These are phyloP conservation scores for Heritiera littoralis DNA, from an alignment of 345 rosid genomes.

Conservation along the genomic window DNA sequence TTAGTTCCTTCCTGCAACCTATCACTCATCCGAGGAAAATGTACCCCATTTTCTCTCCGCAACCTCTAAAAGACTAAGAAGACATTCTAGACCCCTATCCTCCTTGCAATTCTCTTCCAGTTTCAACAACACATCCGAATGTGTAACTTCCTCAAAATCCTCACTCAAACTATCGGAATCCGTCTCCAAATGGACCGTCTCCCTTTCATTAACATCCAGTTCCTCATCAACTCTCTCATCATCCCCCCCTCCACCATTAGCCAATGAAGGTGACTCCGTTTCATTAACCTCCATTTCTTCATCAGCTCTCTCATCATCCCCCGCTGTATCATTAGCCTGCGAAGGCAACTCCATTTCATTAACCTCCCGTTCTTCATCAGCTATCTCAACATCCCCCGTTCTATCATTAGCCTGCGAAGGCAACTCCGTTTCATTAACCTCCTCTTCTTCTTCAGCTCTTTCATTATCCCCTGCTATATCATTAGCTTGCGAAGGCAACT, in stretches of 20 bases:
- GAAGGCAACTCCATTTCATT: slow-evolving; percentile 24
- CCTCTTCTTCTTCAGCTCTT: background rate
- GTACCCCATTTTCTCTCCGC: slow-evolving; percentile 24
- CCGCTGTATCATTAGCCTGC: slow-evolving; percentile 10
- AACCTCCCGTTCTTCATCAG: background rate
- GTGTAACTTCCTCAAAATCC: background rate
- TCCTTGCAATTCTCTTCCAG: slow-evolving; percentile 14
- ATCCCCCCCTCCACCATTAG: slow-evolving; percentile 4
- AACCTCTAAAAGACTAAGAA: slow-evolving; percentile 26
- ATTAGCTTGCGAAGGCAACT: background rate
- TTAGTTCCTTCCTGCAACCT: background rate
- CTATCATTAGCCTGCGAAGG: background rate
- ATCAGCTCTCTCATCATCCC: background rate
- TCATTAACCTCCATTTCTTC: background rate
- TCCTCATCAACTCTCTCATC: background rate
- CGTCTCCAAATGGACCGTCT: background rate
- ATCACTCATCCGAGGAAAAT: background rate
- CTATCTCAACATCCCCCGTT: background rate
- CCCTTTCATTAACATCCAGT: background rate
- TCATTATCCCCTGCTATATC: background rate
- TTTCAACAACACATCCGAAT: slow-evolving; percentile 33
- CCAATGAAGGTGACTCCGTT: slow-evolving; percentile 24
- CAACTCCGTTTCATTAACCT: background rate
- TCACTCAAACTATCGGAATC: background rate
- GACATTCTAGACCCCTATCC: slow-evolving; percentile 19